Percentiles rank a stretch among this genome's conserved stretches.
phyloP scores from a whole-genome alignment of 2,329 filamentous ascomycete genomes.

The Grosmannia serpens region DNA sequence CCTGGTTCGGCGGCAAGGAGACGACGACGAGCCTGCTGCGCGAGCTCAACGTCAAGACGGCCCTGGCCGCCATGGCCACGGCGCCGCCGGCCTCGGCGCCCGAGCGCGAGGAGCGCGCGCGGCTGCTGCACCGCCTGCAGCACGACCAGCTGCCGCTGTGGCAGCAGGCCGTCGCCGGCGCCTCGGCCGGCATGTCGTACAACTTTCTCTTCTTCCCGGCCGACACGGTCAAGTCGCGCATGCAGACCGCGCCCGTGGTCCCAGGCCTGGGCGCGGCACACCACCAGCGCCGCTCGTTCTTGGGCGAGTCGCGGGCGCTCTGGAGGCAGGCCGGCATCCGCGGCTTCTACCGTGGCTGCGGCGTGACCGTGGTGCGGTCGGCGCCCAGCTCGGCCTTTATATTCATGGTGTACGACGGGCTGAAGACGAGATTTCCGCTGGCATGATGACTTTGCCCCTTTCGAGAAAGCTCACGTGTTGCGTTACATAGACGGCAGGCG shows the following conservation, averaged over 20 bases:
- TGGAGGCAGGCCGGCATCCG: slow-evolving; percentile 73
- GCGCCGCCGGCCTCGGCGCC: slow-evolving; percentile 15
- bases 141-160: slow-evolving; percentile 58
- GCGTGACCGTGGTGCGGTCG: slow-evolving; percentile 78
- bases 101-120: slow-evolving; percentile 22
- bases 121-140: slow-evolving; percentile 27
- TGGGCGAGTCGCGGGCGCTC: slow-evolving; percentile 57
- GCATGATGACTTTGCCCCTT: too few relatives aligned
- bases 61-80: slow-evolving; percentile 18
- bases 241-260: slow-evolving; percentile 76
- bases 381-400: slow-evolving; percentile 97
- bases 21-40: slow-evolving; percentile 63
- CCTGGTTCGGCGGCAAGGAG: slow-evolving; percentile 92
- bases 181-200: slow-evolving; percentile 81
- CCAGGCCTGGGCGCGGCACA: slow-evolving; percentile 20
- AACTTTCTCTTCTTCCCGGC: slow-evolving; percentile 97
- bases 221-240: slow-evolving; percentile 92
- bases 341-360: slow-evolving; percentile 87
- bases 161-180: slow-evolving; percentile 81
- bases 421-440: slow-evolving; percentile 58
- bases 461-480: background rate
- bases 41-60: slow-evolving; percentile 35
- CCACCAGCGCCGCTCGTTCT: slow-evolving; percentile 48
- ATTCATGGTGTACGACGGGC: slow-evolving; percentile 84
- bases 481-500: background rate